Base-by-base conservation (phyloP, 169 alveolate species). In the Plasmodium gallinaceum region DNA sequence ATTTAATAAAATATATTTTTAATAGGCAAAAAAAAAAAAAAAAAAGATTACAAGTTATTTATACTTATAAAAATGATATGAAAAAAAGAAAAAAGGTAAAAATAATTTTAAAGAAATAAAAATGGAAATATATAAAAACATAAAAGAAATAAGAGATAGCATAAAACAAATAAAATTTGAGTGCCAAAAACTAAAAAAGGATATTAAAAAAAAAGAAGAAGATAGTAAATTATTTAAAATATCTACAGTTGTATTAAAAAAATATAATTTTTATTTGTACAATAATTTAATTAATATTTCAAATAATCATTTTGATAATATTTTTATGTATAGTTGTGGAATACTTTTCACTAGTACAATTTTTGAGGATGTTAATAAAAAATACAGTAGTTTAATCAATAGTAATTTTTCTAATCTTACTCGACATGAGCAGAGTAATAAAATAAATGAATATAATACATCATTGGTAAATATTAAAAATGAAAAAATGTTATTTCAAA, bases 291-390 rank as follows among this genome's bases (percentile, higher is more conserved):
- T n/a, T 48, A 76, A 64, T 6, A 51, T 32, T 32, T 32, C 39
- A 2, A 32, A 32, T 22, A 45, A 18, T 58, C 5, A 26, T 43
- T 76, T 68, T 20, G 22, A 20, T 22, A 22, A 68, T n/a, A 20
- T 51, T 26, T 64, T 76, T 76, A 7, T 76, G 18, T 62, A 62
- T 5, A 76, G 70, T 6, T 76, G 88, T 64, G 88, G 88, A 37
- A 62, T 76, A 20, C 24, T 76, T 76, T 76, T 76, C 37, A 62
- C 88, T 4, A 70, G 26, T 8, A 26, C 73, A 14, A 12, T 14
- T 37, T 6, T n/a, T 64, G 73, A 64, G 14, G 26, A 12, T 10
- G 45, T 26, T 37, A 14, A 37, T 32, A 18, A 64, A 45, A 10
- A 8, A 0, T 32, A 64, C 73, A 14, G 32, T 37, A 12, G 4